Conservation (phyloP, 768 basidiomycete species). For the Trametes villosa region DNA sequence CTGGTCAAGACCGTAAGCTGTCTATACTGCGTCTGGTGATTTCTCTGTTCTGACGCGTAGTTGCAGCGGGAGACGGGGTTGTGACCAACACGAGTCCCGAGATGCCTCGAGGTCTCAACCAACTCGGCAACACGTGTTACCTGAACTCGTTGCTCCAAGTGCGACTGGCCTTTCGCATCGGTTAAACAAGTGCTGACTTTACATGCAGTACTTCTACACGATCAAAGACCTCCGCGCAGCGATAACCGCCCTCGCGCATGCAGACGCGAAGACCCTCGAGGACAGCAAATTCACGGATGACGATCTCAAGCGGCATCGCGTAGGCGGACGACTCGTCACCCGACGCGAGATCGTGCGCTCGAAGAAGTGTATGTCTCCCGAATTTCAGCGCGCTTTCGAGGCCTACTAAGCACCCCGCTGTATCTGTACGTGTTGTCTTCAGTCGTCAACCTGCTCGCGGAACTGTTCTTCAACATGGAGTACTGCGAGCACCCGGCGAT, state of each 20-base stretch:
- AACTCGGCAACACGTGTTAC: slow-evolving; percentile 89
- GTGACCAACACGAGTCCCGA: slow-evolving; percentile 55
- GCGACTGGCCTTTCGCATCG: slow-evolving; percentile 13
- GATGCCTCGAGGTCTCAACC: slow-evolving; percentile 84
- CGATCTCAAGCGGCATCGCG: slow-evolving; percentile 80
- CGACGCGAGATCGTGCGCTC: slow-evolving; percentile 81
- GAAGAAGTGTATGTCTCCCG: slow-evolving; percentile 69
- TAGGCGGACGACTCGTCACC: slow-evolving; percentile 85
- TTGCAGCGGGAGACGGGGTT: slow-evolving; percentile 66
- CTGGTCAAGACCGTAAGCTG: slow-evolving; percentile 76
- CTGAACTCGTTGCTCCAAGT: slow-evolving; percentile 81
- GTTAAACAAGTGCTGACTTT: not conserved
- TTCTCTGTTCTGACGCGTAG: not conserved
- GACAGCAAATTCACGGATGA: slow-evolving; percentile 80
- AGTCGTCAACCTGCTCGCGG: slow-evolving; percentile 84
- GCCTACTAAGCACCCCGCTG: slow-evolving; percentile 20
- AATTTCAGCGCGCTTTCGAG: not conserved
- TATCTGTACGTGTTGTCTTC: no score
- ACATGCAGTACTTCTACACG: slow-evolving; percentile 90
- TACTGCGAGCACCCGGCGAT: slow-evolving; percentile 66
- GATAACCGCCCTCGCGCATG: slow-evolving; percentile 61
- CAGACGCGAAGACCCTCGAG: slow-evolving; percentile 56
- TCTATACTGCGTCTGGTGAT: not conserved
- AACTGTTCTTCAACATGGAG: slow-evolving; percentile 79
- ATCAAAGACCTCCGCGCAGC: slow-evolving; percentile 86